Conservation (phyloP, 768 basidiomycete genomes). For the Hericium rajendrae region DNA sequence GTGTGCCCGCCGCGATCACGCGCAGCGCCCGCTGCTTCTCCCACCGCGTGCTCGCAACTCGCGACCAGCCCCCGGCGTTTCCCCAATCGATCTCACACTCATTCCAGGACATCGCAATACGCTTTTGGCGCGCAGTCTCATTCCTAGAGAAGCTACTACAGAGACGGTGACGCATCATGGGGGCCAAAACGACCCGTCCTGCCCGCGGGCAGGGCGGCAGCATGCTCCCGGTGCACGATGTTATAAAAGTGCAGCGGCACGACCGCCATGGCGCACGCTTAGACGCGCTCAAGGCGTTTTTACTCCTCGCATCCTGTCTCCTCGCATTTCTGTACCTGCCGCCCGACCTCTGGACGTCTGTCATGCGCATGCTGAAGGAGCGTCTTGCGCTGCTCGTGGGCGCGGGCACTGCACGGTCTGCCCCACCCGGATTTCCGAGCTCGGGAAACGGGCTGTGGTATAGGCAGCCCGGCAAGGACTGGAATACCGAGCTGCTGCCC, state of each 20-base stretch:
- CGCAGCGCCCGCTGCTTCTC: neutral
- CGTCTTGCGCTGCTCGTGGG: neutral
- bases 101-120: neutral
- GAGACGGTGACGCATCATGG: neutral
- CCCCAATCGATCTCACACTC: neutral
- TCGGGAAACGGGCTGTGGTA: conserved; percentile 79
- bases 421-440: conserved; percentile 44
- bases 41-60: neutral
- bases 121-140: neutral
- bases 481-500: conserved; percentile 56
- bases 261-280: neutral
- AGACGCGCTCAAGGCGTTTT: neutral
- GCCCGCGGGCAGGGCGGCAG: neutral
- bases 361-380: neutral
- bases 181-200: neutral
- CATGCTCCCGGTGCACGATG: neutral
- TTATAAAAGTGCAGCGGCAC: neutral
- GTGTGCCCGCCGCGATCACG: neutral
- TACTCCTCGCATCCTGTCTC: neutral
- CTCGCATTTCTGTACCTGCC: neutral
- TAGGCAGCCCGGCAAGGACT: conserved; percentile 37
- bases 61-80: neutral
- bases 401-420: conserved; percentile 18
- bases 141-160: neutral
- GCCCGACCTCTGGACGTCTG: neutral